phyloP scores from a whole-genome alignment of 2,329 filamentous ascomycete species.

The Botrytis fragariae region DNA sequence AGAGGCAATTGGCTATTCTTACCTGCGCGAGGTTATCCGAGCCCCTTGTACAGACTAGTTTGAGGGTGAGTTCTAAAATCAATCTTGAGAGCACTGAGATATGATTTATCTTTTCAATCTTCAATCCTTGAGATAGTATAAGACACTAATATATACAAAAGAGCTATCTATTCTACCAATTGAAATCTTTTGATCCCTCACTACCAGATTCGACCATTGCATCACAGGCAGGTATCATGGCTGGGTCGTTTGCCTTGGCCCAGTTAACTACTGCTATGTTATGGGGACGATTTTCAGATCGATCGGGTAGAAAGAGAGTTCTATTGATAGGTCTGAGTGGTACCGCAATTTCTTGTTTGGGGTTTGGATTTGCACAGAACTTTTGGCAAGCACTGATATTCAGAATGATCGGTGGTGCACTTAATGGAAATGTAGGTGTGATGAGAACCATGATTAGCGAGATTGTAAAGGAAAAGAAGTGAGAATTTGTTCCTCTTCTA shows the following conservation, averaged over 20 bases:
- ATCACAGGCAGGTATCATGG: conserved; percentile 65
- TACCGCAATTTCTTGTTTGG: conserved; percentile 61
- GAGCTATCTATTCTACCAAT: conserved; percentile 71
- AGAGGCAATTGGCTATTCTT: conserved; percentile 74
- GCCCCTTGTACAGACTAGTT: conserved; percentile 74
- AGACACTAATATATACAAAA: conserved; percentile 47
- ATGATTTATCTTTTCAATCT: neutral
- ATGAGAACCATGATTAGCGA: conserved; percentile 74
- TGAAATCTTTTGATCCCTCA: conserved; percentile 57
- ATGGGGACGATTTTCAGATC: conserved; percentile 64
- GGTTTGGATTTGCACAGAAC: conserved; percentile 65
- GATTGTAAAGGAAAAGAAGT: conserved; percentile 68
- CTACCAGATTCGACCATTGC: conserved; percentile 51
- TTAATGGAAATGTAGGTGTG: conserved; percentile 73
- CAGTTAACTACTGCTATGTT: conserved; percentile 68
- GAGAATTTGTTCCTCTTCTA: neutral
- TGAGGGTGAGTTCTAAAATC: conserved; percentile 26
- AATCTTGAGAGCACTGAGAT: neutral
- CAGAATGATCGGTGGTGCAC: conserved; percentile 58
- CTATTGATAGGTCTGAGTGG: conserved; percentile 64
- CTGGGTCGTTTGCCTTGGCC: conserved; percentile 63
- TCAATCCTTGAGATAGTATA: neutral
- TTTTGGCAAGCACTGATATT: conserved; percentile 60
- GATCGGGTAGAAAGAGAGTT: conserved; percentile 56
- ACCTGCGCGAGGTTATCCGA: conserved; percentile 79